Conservation (phyloP, 202 grass and related monocot genomes). For the Panicum virgatum region DNA sequence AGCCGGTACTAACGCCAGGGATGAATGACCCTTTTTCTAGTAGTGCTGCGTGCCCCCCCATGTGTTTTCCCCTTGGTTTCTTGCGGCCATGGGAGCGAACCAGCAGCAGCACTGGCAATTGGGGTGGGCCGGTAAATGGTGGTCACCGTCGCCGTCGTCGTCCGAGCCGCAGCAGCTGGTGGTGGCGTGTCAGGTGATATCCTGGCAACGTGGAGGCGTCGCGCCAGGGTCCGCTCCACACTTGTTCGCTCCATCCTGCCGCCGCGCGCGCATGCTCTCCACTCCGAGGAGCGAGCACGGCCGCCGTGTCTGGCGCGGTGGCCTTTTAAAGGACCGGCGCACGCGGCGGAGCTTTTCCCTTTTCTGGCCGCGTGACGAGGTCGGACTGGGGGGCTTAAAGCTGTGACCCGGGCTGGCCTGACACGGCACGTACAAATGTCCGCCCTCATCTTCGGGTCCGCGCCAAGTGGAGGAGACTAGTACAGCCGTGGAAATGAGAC, state of each 20-base stretch:
- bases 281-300: neutral
- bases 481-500: neutral
- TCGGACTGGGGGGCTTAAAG: neutral
- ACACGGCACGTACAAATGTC: conserved; percentile 23
- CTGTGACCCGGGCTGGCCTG: neutral
- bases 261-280: neutral
- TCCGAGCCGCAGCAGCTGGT: neutral
- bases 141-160: neutral
- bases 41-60: too few species aligned
- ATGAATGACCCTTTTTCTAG: too few species aligned
- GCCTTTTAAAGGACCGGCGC: conserved; percentile 11
- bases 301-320: too few species aligned
- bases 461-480: conserved; percentile 5
- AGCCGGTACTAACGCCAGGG: too few species aligned
- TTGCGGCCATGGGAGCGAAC: too few species aligned
- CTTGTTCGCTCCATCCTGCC: neutral
- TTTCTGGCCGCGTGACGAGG: conserved; percentile 20
- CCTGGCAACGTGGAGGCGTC: neutral
- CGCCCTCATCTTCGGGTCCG: neutral
- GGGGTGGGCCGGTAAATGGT: neutral
- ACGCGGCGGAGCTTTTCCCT: conserved; percentile 15
- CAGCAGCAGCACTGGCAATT: neutral
- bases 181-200: neutral
- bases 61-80: neutral
- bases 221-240: neutral